Base-by-base conservation (phyloP, 306 rosid species). In the Vigna radiata region DNA sequence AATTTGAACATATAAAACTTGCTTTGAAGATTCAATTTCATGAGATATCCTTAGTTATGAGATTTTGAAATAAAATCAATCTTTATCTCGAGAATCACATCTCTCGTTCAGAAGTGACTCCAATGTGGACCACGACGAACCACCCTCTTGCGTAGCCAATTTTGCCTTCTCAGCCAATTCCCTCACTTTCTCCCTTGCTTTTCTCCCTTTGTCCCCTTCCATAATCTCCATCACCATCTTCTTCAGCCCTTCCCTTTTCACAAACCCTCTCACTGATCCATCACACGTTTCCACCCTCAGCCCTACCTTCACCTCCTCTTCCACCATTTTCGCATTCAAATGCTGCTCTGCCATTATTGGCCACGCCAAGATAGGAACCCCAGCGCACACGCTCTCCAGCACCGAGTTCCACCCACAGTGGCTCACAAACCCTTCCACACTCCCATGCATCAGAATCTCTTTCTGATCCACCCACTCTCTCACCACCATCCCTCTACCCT, bases 261-360 rank as follows among this genome's bases (percentile, higher is more conserved):
- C 80, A 23, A 52, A 76, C 8, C 79, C 79, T 63, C 52, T 47
- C 15, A 63, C 25, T 0, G 49, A 27, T 3, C 73, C 73, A 50
- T 76, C 23, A 10, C 64, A 16, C 0, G 29, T 64, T 37, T 76
- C 73, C 53, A 76, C 65, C 44, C 73, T 76, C 5, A 76, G 10
- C 55, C 80, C 80, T 5, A 76, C 44, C 54, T 52, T 37, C 2
- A 64, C 2, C 73, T 76, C 80, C 27, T 76, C 80, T 11, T 50
- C 73, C 11, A 76, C 71, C 73, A 75, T 75, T 6, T 43, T 63
- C 15, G 79, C 72, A 3, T 75, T 70, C 31, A 75, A 8, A 48
- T 11, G 56, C 23, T 75, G 79, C 36, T 75, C 79, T 14, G 79
- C 79, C 79, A 75, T 61, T 19, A 75, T 12, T 3, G 79, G 79